Evolutionary conservation across 1,284 basidiomycete genomes (phyloP), one percentile per base, ranked within the genome.

Genomic region (Ceratobasidium sp.): DNA sequence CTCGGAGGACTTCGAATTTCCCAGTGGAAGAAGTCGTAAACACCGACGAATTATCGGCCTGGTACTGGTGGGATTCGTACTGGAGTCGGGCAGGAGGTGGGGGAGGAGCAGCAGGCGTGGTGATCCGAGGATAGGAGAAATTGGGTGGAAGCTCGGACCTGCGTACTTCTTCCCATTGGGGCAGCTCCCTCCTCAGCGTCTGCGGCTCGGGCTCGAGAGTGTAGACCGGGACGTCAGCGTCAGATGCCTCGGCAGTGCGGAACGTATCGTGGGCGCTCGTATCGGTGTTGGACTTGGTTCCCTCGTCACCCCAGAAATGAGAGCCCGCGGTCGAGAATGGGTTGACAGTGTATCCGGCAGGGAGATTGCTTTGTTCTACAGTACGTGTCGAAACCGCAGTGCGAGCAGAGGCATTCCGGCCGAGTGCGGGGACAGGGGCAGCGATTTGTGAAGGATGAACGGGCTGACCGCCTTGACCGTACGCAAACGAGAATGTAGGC

Each of bases 401-500:
- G 18, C 18, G 46, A 50, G 46, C 36, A 21, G 41, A 43, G 14
- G 59, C 23, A 14, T 39, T 16, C 26, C 50, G 50, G 26, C 23
- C 28, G 26, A 53, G n/a, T 4, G 48, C 39, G 9, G 18, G 34
- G 34, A 34, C 48, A n/a, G 62, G 50, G 18, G 30, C 45, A 28
- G 50, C 26, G 26, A 67, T 67, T 21, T 67, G 62, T 21, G 62
- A 52, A 10, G 62, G 62, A n/a, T 46, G 48, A 46, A 52, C 45
- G 21, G 62, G 48, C 30, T 26, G 30, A 14, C 62, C 62, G 14
- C 62, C 62, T 39, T 67, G 62, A 6, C 62, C 62, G 32, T 52
- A 67, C 3, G 62, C 62, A n/a, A 67, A 46, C n/a, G 62, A 67
- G 28, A 67, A 67, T 21, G 62, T 67, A 26, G 62, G 62, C n/a